A percentile compares a stretch with the other conserved stretches of the same genome.
phyloP scores from a whole-genome alignment of 345 rosid genomes.

The Firmiana major region DNA sequence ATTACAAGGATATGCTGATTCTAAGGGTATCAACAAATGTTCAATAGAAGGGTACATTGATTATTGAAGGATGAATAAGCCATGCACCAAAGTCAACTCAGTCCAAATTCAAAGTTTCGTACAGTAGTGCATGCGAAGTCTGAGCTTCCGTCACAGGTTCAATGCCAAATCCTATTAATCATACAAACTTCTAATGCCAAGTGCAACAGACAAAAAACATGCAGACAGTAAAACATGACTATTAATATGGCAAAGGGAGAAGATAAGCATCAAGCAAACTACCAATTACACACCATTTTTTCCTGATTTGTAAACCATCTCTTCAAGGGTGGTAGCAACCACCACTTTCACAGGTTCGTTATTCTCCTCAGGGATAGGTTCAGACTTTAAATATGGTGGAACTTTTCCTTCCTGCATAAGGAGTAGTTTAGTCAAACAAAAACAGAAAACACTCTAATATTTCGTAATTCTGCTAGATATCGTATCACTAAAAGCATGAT shows the following conservation, averaged over 20 bases:
- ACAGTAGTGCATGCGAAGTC: background rate
- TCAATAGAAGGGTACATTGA: background rate
- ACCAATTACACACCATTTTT: slow-evolving; percentile 58
- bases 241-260: background rate
- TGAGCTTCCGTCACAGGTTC: background rate
- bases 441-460: background rate
- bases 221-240: background rate
- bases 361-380: slow-evolving; percentile 85
- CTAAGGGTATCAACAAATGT: no score
- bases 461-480: background rate
- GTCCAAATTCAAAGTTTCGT: background rate
- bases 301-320: slow-evolving; percentile 69
- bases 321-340: slow-evolving; percentile 79
- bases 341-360: slow-evolving; percentile 86
- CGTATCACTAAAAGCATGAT: background rate
- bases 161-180: background rate
- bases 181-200: background rate
- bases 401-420: slow-evolving; percentile 81
- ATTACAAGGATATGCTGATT: background rate
- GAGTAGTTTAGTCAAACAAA: slow-evolving; percentile 6
- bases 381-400: slow-evolving; percentile 58
- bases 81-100: background rate
- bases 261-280: background rate
- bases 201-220: background rate
- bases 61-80: background rate